Evolutionary conservation across 768 basidiomycete genomes (phyloP).

Genomic region (Suillus ampliporus): DNA sequence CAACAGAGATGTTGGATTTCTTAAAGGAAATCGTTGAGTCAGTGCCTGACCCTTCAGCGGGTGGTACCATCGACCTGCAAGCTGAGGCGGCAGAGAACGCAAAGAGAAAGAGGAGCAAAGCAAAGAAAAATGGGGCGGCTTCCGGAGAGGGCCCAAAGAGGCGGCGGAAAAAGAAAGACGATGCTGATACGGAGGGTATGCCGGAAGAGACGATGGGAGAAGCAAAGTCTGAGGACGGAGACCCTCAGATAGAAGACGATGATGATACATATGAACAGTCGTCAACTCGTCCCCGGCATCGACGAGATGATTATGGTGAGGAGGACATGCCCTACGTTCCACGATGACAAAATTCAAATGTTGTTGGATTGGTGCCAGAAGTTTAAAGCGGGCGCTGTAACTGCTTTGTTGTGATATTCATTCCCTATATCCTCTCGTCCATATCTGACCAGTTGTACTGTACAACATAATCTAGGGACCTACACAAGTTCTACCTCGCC

Average conservation of each 20-base stretch:
- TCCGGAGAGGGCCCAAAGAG: slow-evolving; percentile 48
- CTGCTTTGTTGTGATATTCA: neutral
- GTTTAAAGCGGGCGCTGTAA: slow-evolving; percentile 6
- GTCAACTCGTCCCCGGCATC: slow-evolving; percentile 47
- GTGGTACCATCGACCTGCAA: slow-evolving; percentile 78
- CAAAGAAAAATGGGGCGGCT: slow-evolving; percentile 51
- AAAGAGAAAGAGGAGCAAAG: slow-evolving; percentile 67
- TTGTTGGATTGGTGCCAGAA: neutral
- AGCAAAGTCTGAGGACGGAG: slow-evolving; percentile 46
- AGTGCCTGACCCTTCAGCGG: slow-evolving; percentile 87
- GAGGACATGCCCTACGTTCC: slow-evolving; percentile 52
- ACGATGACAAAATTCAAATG: slow-evolving; percentile 25
- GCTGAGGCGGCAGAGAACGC: slow-evolving; percentile 56
- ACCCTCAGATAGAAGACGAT: slow-evolving; percentile 45
- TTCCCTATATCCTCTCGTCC: neutral
- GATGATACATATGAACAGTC: slow-evolving; percentile 47
- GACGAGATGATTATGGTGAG: slow-evolving; percentile 35
- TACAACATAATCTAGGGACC: slow-evolving; percentile 18
- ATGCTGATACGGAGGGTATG: slow-evolving; percentile 38
- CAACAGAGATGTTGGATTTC: slow-evolving; percentile 90
- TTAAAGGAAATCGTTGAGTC: slow-evolving; percentile 88
- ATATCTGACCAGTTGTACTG: slow-evolving; percentile 11
- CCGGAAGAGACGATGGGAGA: slow-evolving; percentile 42
- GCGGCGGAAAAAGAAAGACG: slow-evolving; percentile 56
- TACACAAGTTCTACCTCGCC: slow-evolving; percentile 82